These are phyloP conservation scores for Juncus inflexus DNA, from an alignment of 176 grass and related monocot genomes.

Conservation along the genomic window DNA sequence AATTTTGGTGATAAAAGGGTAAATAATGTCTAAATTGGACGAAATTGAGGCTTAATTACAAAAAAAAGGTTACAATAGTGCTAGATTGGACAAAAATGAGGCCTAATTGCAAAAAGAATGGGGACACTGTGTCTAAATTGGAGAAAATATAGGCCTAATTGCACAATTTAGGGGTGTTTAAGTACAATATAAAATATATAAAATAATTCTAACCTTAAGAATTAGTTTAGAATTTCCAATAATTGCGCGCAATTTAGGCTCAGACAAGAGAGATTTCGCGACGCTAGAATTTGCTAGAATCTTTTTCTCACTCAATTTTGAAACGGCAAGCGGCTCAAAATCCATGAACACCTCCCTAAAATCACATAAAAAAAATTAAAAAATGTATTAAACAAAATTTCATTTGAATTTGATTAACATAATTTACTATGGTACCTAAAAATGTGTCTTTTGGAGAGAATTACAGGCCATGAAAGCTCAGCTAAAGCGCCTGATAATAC, in stretches of 20 bases:
- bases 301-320: constrained; percentile 81
- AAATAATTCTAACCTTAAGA: constrained; percentile 47
- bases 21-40: too few species aligned
- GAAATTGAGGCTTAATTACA: too few species aligned
- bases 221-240: constrained; percentile 87
- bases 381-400: background rate
- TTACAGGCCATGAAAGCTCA: constrained; percentile 83
- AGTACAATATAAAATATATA: background rate
- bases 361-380: constrained; percentile 1
- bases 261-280: constrained; percentile 61
- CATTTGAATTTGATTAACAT: background rate
- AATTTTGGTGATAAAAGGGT: too few species aligned
- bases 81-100: too few species aligned
- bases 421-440: constrained; percentile 49
- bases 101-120: too few species aligned
- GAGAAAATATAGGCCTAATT: too few species aligned
- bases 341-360: constrained; percentile 84
- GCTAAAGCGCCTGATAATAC: constrained; percentile 81
- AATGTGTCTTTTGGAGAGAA: constrained; percentile 82
- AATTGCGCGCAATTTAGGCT: constrained; percentile 63
- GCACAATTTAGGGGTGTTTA: background rate
- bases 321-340: constrained; percentile 66
- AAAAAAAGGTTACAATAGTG: too few species aligned
- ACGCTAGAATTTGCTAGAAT: constrained; percentile 50
- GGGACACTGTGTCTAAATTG: too few species aligned